phyloP scores from a whole-genome alignment of 2,329 filamentous ascomycete genomes.

The Knufia petricola region DNA sequence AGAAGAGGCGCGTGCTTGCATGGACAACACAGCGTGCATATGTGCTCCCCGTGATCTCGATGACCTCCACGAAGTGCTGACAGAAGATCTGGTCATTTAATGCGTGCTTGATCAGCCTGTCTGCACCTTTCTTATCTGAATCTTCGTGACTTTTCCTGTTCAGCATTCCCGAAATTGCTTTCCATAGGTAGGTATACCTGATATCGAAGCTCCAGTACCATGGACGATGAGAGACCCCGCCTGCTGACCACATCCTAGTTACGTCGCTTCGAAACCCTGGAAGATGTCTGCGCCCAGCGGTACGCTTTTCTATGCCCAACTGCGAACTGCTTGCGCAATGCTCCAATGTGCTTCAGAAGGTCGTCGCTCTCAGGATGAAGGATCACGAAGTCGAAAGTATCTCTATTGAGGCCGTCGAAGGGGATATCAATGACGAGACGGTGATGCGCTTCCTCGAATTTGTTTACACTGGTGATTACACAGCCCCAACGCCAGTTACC shows the following conservation, averaged over 20 bases:
- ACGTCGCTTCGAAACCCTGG: conserved; percentile 18
- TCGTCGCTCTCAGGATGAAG: conserved; percentile 16
- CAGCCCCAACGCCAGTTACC: conserved; percentile 8
- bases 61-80: too few relatives aligned
- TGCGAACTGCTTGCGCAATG: conserved; percentile 15
- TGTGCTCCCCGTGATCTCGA: too few relatives aligned
- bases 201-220: too few relatives aligned
- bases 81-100: too few relatives aligned
- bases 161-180: not conserved
- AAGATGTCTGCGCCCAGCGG: conserved; percentile 14
- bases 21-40: conserved; percentile 2
- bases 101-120: too few relatives aligned
- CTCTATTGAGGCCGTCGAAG: conserved; percentile 10
- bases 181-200: not conserved
- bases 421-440: conserved; percentile 19
- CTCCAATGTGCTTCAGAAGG: conserved; percentile 14
- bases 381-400: conserved; percentile 14
- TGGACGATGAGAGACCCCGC: too few relatives aligned
- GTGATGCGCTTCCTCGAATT: conserved; percentile 20
- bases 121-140: too few relatives aligned
- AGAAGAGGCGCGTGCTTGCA: not conserved
- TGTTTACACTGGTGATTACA: conserved; percentile 20
- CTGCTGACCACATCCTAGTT: conserved; percentile 9
- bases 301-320: conserved; percentile 18
- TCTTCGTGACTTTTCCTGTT: too few relatives aligned